These are phyloP conservation scores for Coemansia sp. DNA, from an alignment of 192 early-diverging fungal species.

Conservation along the genomic window DNA sequence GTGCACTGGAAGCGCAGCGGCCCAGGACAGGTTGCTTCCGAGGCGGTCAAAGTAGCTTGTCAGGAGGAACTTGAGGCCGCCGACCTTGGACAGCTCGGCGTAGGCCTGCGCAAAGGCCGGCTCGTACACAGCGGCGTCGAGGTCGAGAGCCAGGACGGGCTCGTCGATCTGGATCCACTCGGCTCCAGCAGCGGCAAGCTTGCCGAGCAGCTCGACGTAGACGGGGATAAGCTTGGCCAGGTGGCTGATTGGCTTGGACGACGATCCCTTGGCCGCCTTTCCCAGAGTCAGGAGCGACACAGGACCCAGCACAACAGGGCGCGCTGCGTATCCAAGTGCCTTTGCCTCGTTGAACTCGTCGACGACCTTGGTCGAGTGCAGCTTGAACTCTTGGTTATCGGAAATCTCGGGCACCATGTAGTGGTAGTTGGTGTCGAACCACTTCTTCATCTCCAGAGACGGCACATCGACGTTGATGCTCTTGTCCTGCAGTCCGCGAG, in stretches of 20 bases:
- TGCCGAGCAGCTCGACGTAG: constrained; percentile 73
- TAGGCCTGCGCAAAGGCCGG: constrained; percentile 57
- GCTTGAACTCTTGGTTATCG: constrained; percentile 69
- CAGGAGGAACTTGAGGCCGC: constrained; percentile 62
- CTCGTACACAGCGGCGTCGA: constrained; percentile 85
- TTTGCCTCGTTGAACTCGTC: constrained; percentile 90
- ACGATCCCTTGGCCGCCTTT: constrained; percentile 72
- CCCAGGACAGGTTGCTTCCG: constrained; percentile 68
- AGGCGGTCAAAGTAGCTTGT: constrained; percentile 95
- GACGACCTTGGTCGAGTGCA: constrained; percentile 69
- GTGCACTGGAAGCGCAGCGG: constrained; percentile 73
- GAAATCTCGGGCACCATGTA: constrained; percentile 90
- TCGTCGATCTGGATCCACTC: constrained; percentile 96
- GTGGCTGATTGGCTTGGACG: constrained; percentile 74
- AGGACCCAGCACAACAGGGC: constrained; percentile 91
- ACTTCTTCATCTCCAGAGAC: constrained; percentile 99
- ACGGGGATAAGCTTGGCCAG: constrained; percentile 76
- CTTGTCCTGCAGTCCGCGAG: constrained; percentile 86
- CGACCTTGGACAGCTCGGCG: constrained; percentile 31
- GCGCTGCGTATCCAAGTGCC: constrained; percentile 85
- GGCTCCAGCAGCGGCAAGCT: constrained; percentile 83
- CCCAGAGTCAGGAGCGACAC: constrained; percentile 85
- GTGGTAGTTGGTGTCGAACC: constrained; percentile 99
- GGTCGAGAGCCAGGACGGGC: constrained; percentile 77
- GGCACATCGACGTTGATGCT: constrained; percentile 81